phyloP scores from a whole-genome alignment of 108 stramenopile species.

The Licmophora abbreviata region DNA sequence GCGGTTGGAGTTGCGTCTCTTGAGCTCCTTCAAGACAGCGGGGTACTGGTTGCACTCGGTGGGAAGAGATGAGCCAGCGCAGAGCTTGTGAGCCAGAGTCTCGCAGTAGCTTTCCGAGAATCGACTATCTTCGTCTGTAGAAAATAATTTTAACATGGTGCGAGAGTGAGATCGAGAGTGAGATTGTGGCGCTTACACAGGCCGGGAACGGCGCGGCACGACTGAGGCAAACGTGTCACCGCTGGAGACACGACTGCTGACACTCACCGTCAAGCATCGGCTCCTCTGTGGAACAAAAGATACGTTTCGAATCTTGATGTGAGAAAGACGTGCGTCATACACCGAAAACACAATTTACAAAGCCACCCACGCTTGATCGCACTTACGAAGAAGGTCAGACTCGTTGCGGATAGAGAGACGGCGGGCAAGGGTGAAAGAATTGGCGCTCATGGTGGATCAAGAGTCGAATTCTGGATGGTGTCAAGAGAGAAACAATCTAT shows the following conservation, averaged over 20 bases:
- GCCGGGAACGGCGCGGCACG: not conserved
- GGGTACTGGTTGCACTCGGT: conserved; percentile 14
- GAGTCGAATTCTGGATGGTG: not conserved
- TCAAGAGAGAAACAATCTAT: not conserved
- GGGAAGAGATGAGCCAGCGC: conserved; percentile 13
- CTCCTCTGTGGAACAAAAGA: conserved; percentile 9
- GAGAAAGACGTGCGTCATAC: not conserved
- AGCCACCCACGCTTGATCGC: not conserved
- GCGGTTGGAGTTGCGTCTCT: conserved; percentile 12
- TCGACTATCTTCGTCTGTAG: not conserved
- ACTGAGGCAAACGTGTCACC: not conserved
- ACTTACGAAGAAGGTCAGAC: conserved; percentile 28
- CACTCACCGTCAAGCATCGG: conserved; percentile 8
- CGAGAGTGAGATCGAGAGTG: not conserved
- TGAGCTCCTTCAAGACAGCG: conserved; percentile 7
- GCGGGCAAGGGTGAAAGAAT: conserved; percentile 23
- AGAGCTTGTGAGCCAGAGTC: conserved; percentile 8
- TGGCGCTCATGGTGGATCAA: not conserved
- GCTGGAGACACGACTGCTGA: not conserved
- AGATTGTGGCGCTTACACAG: not conserved
- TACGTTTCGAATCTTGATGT: not conserved
- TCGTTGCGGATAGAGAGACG: conserved; percentile 18
- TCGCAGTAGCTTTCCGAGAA: conserved; percentile 1
- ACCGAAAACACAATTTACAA: not conserved
- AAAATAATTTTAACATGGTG: conserved; percentile 1